Conservation (phyloP, 1,284 basidiomycete species). For the Cerrena zonata region DNA sequence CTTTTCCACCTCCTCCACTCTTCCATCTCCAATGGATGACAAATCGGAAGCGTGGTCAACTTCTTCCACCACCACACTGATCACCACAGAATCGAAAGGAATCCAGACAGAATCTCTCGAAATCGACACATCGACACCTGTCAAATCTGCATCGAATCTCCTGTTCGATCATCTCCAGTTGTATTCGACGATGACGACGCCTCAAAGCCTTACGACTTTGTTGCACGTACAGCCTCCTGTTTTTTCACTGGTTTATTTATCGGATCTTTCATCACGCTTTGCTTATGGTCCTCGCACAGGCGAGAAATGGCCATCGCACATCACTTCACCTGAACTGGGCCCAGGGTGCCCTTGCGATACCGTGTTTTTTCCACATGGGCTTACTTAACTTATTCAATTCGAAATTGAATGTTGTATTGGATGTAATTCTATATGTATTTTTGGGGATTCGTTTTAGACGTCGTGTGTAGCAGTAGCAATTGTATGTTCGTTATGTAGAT, state of each 20-base stretch:
- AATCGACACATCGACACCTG: not conserved
- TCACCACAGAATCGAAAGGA: slow-evolving; percentile 4
- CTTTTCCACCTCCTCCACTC: too few relatives aligned
- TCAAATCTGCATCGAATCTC: not conserved
- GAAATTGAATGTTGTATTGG: not conserved
- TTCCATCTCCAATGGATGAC: not conserved
- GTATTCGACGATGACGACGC: slow-evolving; percentile 3
- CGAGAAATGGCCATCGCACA: slow-evolving; percentile 31
- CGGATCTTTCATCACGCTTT: slow-evolving; percentile 33
- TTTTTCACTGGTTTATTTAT: slow-evolving; percentile 33
- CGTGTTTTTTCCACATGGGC: not conserved
- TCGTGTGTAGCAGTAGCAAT: not conserved
- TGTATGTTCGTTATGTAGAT: not conserved
- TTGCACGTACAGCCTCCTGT: slow-evolving; percentile 30
- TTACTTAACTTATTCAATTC: not conserved
- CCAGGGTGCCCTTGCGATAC: not conserved
- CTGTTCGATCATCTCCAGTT: not conserved
- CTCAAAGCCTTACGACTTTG: slow-evolving; percentile 18
- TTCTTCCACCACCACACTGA: slow-evolving; percentile 4
- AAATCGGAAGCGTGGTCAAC: slow-evolving; percentile 4
- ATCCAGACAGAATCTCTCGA: slow-evolving; percentile 6
- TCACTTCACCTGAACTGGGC: too few relatives aligned
- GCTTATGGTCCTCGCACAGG: slow-evolving; percentile 29
- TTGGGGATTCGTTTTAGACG: too few relatives aligned
- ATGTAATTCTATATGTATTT: not conserved